phyloP scores from a whole-genome alignment of 2,329 filamentous ascomycete genomes.

The Fusarium subglutinans region DNA sequence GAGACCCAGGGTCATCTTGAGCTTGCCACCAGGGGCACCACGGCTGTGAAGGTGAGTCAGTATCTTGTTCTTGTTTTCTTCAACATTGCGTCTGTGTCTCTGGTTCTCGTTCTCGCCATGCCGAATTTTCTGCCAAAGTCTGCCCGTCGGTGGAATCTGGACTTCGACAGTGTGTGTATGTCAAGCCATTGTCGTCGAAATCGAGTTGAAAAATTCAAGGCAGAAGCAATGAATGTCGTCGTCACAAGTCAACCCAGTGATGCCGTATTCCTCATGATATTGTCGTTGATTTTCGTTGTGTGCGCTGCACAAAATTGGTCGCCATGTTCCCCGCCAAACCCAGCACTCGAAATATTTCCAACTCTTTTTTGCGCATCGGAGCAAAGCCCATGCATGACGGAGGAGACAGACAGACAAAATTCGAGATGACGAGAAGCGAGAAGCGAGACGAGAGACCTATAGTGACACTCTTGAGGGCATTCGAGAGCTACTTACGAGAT shows the following conservation, averaged over 20 bases:
- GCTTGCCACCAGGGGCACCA: conserved; percentile 99
- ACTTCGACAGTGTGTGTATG: not conserved
- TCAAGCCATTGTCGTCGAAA: not conserved
- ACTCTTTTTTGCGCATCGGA: conserved; percentile 18
- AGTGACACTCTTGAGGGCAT: not conserved
- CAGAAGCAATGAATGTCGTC: not conserved
- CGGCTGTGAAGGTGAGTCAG: conserved; percentile 62
- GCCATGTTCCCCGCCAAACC: conserved; percentile 26
- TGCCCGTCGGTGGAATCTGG: not conserved
- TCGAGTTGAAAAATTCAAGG: conserved; percentile 17
- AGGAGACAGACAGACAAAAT: conserved; percentile 12
- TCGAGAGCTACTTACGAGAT: conserved; percentile 61
- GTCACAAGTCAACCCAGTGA: not conserved
- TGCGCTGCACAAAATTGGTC: conserved; percentile 17
- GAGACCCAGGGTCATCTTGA: conserved; percentile 99
- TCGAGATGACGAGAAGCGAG: conserved; percentile 3
- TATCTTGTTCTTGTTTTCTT: conserved; percentile 13
- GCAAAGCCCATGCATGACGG: not conserved
- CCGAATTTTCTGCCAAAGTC: conserved; percentile 30
- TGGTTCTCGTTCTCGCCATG: conserved; percentile 15
- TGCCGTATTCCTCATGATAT: not conserved
- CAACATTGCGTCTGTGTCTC: not conserved
- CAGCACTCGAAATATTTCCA: conserved; percentile 15
- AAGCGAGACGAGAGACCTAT: not conserved
- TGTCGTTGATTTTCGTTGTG: conserved; percentile 26